Base-by-base conservation (phyloP, 257 asterid genomes). In the Jacaranda mimosifolia region DNA sequence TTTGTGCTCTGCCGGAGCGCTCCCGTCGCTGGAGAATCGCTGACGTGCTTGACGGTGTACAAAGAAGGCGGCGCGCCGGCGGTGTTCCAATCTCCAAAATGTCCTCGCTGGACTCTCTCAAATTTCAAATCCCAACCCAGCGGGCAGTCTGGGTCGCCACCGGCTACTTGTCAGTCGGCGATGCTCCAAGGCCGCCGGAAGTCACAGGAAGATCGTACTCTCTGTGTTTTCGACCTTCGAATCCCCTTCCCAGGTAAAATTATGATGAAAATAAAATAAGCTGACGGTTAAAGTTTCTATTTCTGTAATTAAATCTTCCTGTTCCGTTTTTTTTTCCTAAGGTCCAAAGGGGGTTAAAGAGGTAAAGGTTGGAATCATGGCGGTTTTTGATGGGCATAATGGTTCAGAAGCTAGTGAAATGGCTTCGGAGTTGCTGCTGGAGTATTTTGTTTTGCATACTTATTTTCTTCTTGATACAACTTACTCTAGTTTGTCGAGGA, bases 11-110 rank as follows among this genome's bases (percentile, higher is more conserved):
- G 84, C 58, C 72, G 70, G 7, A 60, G 0, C 69, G 49, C 53
- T 46, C 55, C 51, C 19, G 85, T 81, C 68, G 66, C 83, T 77
- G 98, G 97, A 40, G 99, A 95, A 84, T 95, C 97, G 53, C 81
- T 80, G 79, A 81, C 89, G 67, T 95, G 99, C 84, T 85, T 91
- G 86, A 67, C 96, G 80, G 97, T 90, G 83, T 95, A 95, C 76
- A 77, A 77, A 73, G 97, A 93, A 83, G 99, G 98, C 63, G 99
- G 99, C 32, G 98, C 98, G 10, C 89, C 98, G 77, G 99, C 97
- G 74, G 98, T 95, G 66, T 93, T 95, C 72, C 97, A 81, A 74
- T 95, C 98, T 40, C 99, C 99, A 8, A 93, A 90, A 80, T 95
- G 99, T 81, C 98, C 97, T 65, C 98, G 97, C 14, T 95, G 99